Evolutionary conservation across 257 asterid genomes (phyloP).

Genomic region (Jacaranda copaia): DNA sequence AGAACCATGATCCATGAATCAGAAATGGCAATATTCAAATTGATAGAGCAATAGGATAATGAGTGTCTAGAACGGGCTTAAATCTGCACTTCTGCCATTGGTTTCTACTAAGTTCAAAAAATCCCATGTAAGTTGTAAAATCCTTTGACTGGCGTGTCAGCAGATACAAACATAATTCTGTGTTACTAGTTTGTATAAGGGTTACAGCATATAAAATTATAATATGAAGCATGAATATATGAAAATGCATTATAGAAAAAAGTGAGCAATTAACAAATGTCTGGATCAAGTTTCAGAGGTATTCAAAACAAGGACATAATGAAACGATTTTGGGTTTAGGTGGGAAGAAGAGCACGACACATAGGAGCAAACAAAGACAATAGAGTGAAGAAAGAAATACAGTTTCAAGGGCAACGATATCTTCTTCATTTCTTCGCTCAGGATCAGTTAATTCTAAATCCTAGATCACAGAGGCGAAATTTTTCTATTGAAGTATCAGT

Average conservation of each 20-base stretch:
- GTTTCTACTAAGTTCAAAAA: neutral
- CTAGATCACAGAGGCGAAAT: neutral
- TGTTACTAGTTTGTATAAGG: neutral
- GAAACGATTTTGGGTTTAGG: neutral
- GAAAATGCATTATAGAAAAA: neutral
- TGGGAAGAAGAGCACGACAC: neutral
- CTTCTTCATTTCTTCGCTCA: neutral
- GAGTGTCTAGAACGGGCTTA: neutral
- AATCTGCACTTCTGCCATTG: constrained; percentile 1
- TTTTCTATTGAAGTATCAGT: neutral
- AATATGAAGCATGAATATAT: neutral
- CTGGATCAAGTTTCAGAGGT: neutral
- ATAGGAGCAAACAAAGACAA: neutral
- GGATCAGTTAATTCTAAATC: neutral
- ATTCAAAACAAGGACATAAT: neutral
- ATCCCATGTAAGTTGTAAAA: neutral
- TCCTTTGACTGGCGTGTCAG: neutral
- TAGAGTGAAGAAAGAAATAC: neutral
- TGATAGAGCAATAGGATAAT: neutral
- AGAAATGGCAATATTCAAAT: neutral
- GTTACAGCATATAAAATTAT: neutral
- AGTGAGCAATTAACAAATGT: neutral
- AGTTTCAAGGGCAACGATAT: constrained; percentile 5
- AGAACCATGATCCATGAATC: neutral
- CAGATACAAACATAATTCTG: neutral